Conservation (phyloP, 2,329 filamentous ascomycete species). For the Calonectria hawksworthii region DNA sequence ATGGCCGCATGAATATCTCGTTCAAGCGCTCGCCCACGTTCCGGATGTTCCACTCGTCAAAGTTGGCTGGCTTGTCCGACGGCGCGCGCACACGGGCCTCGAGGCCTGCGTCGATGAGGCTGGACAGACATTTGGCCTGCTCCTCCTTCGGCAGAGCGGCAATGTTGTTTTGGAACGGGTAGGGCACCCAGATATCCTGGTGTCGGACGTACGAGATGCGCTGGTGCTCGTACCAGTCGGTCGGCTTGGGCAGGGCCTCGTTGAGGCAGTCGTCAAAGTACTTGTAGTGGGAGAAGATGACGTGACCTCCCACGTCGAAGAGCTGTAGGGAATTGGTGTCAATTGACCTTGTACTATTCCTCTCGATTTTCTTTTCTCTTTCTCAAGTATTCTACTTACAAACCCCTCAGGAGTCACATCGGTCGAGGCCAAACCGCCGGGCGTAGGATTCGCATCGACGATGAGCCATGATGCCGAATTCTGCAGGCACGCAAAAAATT, state of each 20-base stretch:
- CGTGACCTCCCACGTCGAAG: constrained; percentile 98
- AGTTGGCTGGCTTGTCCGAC: constrained; percentile 85
- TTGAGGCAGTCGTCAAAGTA: constrained; percentile 99
- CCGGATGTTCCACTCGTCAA: constrained; percentile 98
- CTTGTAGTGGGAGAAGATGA: constrained; percentile 99
- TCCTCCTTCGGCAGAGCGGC: constrained; percentile 98
- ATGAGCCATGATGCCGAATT: constrained; percentile 96
- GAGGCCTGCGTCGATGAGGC: constrained; percentile 93
- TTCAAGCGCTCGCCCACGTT: constrained; percentile 92
- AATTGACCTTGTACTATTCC: background rate
- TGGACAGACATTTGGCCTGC: constrained; percentile 93
- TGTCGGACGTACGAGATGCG: constrained; percentile 99
- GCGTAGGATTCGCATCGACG: constrained; percentile 89
- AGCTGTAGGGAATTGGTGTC: constrained; percentile 70
- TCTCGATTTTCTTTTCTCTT: constrained; percentile 30
- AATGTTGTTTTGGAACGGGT: constrained; percentile 99
- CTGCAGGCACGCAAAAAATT: constrained; percentile 61
- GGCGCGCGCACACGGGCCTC: constrained; percentile 87
- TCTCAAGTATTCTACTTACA: constrained; percentile 71
- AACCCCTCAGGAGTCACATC: constrained; percentile 97
- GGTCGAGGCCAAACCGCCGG: constrained; percentile 95
- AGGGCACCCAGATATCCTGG: constrained; percentile 96
- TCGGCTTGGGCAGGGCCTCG: constrained; percentile 92
- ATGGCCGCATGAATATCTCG: constrained; percentile 97
- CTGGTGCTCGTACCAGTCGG: constrained; percentile 98